A percentile compares a stretch with the other conserved stretches of the same genome.
phyloP scores from a whole-genome alignment of 768 basidiomycete genomes.

The Boletus sp. region DNA sequence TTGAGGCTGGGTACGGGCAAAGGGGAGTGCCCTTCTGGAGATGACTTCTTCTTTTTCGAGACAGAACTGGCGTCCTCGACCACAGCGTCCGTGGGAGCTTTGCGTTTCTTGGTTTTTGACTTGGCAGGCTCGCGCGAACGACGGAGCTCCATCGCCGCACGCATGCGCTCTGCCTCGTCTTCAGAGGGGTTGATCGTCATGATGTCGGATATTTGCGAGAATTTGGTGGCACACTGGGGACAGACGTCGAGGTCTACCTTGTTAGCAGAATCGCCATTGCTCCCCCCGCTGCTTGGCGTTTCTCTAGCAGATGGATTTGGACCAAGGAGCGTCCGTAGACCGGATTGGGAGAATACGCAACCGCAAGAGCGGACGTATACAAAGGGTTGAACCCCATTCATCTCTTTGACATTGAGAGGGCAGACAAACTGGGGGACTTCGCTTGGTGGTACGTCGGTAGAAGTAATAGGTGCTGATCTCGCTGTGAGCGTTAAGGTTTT shows the following conservation, averaged over 20 bases:
- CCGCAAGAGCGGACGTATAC: constrained; percentile 85
- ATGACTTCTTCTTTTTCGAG: constrained; percentile 44
- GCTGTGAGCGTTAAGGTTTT: constrained; percentile 78
- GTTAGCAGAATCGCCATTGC: constrained; percentile 14
- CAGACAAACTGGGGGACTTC: constrained; percentile 78
- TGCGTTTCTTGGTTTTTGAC: constrained; percentile 58
- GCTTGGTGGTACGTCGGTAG: constrained; percentile 37
- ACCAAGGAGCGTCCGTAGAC: constrained; percentile 57
- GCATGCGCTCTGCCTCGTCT: constrained; percentile 65
- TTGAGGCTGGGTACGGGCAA: constrained; percentile 37
- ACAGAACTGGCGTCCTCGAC: constrained; percentile 29
- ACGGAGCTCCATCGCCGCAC: constrained; percentile 52
- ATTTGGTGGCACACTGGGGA: constrained; percentile 76
- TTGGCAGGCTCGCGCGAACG: constrained; percentile 56
- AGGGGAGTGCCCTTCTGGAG: constrained; percentile 10
- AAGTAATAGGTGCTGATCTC: constrained; percentile 51
- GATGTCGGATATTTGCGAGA: constrained; percentile 54
- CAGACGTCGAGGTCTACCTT: constrained; percentile 55
- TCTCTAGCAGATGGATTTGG: constrained; percentile 29
- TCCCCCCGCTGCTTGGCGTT: constrained; percentile 27
- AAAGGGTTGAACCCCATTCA: constrained; percentile 89
- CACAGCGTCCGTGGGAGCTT: constrained; percentile 42
- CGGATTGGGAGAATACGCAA: constrained; percentile 87
- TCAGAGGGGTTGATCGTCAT: constrained; percentile 64
- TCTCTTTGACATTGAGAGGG: constrained; percentile 89